phyloP scores from a whole-genome alignment of 2,329 filamentous ascomycete genomes.

The Aspergillus glaucus region DNA sequence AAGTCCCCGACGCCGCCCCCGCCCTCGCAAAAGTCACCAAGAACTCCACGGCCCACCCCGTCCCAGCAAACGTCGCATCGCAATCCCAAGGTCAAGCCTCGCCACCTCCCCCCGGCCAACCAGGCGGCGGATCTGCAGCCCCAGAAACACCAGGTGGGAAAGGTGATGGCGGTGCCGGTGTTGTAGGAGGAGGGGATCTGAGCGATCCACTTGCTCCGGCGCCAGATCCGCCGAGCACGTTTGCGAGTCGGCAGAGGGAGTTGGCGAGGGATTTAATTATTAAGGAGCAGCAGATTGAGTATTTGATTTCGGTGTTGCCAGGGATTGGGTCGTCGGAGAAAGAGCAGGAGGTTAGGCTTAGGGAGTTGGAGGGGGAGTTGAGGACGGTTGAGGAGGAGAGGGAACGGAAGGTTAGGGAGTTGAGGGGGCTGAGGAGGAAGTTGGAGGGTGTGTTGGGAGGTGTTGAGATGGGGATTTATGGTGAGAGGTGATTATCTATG shows the following conservation, averaged over 20 bases:
- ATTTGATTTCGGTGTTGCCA: conserved; percentile 41
- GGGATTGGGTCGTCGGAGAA: conserved; percentile 40
- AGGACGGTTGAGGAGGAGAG: conserved; percentile 39
- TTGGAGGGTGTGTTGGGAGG: conserved; percentile 40
- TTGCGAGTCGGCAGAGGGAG: conserved; percentile 40
- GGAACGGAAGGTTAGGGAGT: conserved; percentile 35
- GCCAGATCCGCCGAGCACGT: conserved; percentile 38
- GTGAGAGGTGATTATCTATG: conserved; percentile 8
- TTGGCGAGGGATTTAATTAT: conserved; percentile 44
- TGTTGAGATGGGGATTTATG: conserved; percentile 32
- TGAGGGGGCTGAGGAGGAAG: conserved; percentile 44
- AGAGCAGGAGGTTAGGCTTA: conserved; percentile 40
- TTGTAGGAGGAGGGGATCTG: conserved; percentile 15
- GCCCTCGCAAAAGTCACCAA: conserved; percentile 37
- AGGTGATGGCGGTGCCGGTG: not conserved
- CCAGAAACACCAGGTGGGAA: conserved; percentile 7
- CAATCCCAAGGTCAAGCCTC: conserved; percentile 11
- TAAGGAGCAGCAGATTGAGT: conserved; percentile 48
- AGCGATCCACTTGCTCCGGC: conserved; percentile 22
- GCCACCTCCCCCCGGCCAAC: conserved; percentile 9
- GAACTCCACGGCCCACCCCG: conserved; percentile 30
- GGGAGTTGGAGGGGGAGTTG: conserved; percentile 39
- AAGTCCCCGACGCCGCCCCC: conserved; percentile 28
- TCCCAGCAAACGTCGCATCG: conserved; percentile 21
- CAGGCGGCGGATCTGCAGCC: conserved; percentile 14